Base-by-base conservation (phyloP, 768 basidiomycete species). In the Lyophyllum atratum region DNA sequence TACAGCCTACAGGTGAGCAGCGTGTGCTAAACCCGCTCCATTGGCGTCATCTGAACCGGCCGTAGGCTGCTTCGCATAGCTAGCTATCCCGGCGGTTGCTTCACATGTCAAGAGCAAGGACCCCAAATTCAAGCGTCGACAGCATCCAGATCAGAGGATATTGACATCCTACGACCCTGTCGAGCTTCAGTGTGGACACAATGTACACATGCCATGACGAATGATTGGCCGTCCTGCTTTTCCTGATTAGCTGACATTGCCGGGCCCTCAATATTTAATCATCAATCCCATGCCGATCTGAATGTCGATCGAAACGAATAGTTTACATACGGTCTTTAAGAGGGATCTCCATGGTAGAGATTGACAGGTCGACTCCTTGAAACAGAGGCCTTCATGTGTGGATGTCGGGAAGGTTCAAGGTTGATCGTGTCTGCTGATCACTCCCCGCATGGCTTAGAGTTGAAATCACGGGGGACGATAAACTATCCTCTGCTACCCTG, bases 321-420 rank as follows among this genome's bases (percentile, higher is more conserved):
- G 42, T 21, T 42, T 43, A 26, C 14, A 15, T 10, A n/a, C 14
- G 24, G 31, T 40, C 29, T 52, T 26, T 22, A 45, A 22, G 24
- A 19, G 21, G 21, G 21, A 21, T 43, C 42, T n/a, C 31, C 37
- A 55, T 45, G 24, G 29, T 46, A 3, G n/a, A 46, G 9, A 46
- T 47, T 48, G 54, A 55, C 45, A 21, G 47, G 9, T 25, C 8
- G 45, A 43, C 54, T 55, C 47, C 48, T 55, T 55, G 54, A 55
- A 55, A 55, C 54, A 49, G 24, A 4, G 28, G 3, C 17, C 4
- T 33, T 9, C 29, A 29, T 48, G 53, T 3, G 11, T n/a, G 21
- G 21, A 39, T 54, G 53, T 31, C 45, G 45, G 37, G 53, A 47
- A 52, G 10, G 34, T 26, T 40, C 15, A 19, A 48, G n/a, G 42